Evolutionary conservation across 2,329 filamentous ascomycete species (phyloP).

Genomic region (Trichoderma endophyticum): DNA sequence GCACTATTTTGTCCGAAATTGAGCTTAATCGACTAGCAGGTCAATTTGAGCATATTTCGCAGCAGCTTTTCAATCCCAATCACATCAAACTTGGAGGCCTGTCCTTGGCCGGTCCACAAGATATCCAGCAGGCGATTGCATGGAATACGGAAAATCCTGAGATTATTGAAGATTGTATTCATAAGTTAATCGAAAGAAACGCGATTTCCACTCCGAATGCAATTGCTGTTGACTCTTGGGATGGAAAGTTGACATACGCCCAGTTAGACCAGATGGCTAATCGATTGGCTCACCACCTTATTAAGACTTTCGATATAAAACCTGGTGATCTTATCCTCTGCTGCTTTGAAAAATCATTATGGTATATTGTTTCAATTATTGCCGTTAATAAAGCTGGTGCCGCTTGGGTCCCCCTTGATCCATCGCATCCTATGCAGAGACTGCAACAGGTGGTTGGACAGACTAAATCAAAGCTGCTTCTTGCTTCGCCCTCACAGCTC

Average conservation of each 20-base stretch:
- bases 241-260: conserved; percentile 12
- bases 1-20: background rate
- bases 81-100: background rate
- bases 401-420: conserved; percentile 22
- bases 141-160: conserved; percentile 4
- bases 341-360: conserved; percentile 22
- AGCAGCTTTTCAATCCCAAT: background rate
- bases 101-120: background rate
- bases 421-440: conserved; percentile 3
- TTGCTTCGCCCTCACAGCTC: background rate
- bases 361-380: conserved; percentile 24
- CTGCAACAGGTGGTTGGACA: background rate
- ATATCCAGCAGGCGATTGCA: background rate
- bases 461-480: background rate
- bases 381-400: conserved; percentile 29
- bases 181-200: conserved; percentile 28
- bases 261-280: conserved; percentile 11
- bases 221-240: conserved; percentile 6
- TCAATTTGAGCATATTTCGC: conserved; percentile 6
- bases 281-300: background rate
- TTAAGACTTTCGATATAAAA: background rate
- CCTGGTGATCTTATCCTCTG: background rate
- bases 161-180: conserved; percentile 4
- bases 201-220: conserved; percentile 9
- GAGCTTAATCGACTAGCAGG: background rate